These are phyloP conservation scores for Colletotrichum viniferum DNA, from an alignment of 2,329 filamentous ascomycete species.

Conservation along the genomic window DNA sequence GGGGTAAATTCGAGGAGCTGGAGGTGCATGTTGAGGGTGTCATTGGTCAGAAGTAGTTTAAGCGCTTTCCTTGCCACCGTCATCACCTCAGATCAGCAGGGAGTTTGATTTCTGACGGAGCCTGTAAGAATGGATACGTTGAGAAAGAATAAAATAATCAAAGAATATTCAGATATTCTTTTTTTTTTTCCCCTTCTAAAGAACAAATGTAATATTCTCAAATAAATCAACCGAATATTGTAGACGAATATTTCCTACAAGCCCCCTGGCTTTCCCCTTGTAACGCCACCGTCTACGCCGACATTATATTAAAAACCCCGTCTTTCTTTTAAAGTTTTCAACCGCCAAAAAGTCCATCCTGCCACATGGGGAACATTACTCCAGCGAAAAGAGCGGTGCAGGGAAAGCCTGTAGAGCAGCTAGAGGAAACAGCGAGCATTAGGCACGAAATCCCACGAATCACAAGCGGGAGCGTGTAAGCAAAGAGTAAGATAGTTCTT, in stretches of 20 bases:
- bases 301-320: not conserved
- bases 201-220: not conserved
- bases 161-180: not conserved
- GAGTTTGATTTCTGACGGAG: not conserved
- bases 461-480: not conserved
- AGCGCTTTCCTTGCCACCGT: not conserved
- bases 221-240: not conserved
- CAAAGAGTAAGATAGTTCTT: not conserved
- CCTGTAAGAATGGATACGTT: not conserved
- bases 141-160: not conserved
- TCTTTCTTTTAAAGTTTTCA: not conserved
- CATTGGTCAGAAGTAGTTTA: not conserved
- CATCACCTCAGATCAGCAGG: not conserved
- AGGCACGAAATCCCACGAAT: not conserved
- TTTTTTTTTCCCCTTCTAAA: not conserved
- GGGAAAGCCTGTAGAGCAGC: not conserved
- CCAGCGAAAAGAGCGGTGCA: not conserved
- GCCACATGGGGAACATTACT: not conserved
- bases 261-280: not conserved
- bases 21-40: not conserved
- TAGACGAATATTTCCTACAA: not conserved
- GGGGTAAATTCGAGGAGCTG: not conserved
- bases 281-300: not conserved
- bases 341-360: not conserved
- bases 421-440: not conserved